phyloP scores from a whole-genome alignment of 1,284 basidiomycete genomes.

The Ustilago trichophora region DNA sequence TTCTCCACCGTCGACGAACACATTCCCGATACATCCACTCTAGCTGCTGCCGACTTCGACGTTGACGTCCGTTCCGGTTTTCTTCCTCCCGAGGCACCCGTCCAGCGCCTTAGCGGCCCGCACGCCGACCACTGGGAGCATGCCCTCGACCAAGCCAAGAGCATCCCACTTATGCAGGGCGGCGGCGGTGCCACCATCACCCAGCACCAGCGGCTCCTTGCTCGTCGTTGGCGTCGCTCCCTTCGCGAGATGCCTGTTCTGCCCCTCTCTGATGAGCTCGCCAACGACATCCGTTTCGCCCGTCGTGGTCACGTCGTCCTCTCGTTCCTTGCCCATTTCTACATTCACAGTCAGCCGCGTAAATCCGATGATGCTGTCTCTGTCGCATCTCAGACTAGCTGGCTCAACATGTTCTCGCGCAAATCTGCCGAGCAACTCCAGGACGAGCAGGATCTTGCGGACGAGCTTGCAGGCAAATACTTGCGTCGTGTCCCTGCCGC shows the following conservation, averaged over 20 bases:
- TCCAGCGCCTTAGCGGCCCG: conserved; percentile 72
- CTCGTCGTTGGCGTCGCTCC: conserved; percentile 72
- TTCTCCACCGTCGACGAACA: conserved; percentile 45
- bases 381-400: conserved; percentile 6
- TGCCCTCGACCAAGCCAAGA: conserved; percentile 69
- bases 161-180: conserved; percentile 51
- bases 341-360: conserved; percentile 77
- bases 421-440: conserved; percentile 22
- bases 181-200: conserved; percentile 48
- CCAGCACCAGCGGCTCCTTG: conserved; percentile 28
- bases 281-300: conserved; percentile 53
- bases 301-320: conserved; percentile 85
- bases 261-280: conserved; percentile 38
- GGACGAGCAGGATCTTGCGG: conserved; percentile 34
- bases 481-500: conserved; percentile 75
- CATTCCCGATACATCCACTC: conserved; percentile 79
- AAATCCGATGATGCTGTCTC: conserved; percentile 7
- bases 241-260: conserved; percentile 69
- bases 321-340: conserved; percentile 85
- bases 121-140: conserved; percentile 79
- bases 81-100: conserved; percentile 82
- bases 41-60: conserved; percentile 92
- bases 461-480: conserved; percentile 48
- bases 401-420: conserved; percentile 42
- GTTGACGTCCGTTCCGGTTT: conserved; percentile 91